phyloP scores from a whole-genome alignment of 352 stramenopile species.

The Elongisporangium anandrum region DNA sequence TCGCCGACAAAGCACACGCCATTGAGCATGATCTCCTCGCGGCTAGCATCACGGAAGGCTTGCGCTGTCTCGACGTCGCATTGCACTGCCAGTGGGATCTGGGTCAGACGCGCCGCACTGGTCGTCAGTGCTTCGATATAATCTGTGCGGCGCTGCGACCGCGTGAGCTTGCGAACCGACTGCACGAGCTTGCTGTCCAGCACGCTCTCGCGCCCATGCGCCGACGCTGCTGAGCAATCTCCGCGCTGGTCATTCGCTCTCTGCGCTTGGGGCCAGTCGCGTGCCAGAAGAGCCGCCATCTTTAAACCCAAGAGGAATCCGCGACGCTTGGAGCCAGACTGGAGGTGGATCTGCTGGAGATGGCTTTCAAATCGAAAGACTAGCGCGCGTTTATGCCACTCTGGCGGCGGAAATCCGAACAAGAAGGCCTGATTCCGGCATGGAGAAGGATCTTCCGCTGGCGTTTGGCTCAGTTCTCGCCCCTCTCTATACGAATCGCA shows the following conservation, averaged over 20 bases:
- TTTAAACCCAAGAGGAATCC: background rate
- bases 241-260: background rate
- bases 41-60: conserved; percentile 61
- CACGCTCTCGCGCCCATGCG: conserved; percentile 9
- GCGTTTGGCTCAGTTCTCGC: background rate
- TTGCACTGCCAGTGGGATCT: conserved; percentile 45
- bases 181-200: conserved; percentile 37
- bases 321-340: background rate
- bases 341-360: background rate
- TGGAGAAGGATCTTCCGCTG: background rate
- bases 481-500: background rate
- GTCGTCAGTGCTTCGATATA: conserved; percentile 39
- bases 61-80: conserved; percentile 68
- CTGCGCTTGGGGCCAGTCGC: conserved; percentile 2
- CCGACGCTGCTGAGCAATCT: background rate
- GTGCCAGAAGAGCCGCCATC: background rate
- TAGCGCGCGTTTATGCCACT: background rate
- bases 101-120: conserved; percentile 23
- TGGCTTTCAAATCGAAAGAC: background rate
- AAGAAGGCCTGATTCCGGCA: background rate
- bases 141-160: conserved; percentile 41
- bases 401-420: background rate
- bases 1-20: conserved; percentile 71
- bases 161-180: conserved; percentile 32
- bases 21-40: conserved; percentile 71